Evolutionary conservation across 2,329 filamentous ascomycete genomes (phyloP), one percentile per base, ranked within the genome.

Genomic region (Colletotrichum sp.): DNA sequence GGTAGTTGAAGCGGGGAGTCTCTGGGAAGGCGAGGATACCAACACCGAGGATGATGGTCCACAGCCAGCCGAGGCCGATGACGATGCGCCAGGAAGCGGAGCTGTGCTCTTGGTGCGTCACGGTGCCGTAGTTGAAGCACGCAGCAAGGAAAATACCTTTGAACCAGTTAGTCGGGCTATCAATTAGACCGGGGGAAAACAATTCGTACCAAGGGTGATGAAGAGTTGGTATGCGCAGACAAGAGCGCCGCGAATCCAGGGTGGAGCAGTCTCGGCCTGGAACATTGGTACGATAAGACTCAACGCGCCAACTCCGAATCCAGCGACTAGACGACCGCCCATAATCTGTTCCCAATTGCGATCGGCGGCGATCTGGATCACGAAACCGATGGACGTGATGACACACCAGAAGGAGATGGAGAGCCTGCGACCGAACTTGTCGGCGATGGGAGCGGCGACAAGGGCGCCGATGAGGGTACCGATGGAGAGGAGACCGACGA

Each of bases 261-360:
- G 88, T 0, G 93, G 93, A 0, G 92, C 91, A 8, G 90, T 93
- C 83, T 95, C 93, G n/a, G 90, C 90, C 80, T 94, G 92, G 81
- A 94, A 95, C 91, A 95, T 93, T n/a, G 92, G 92, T 0, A 93
- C 92, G 15, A 92, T 84, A 7, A 94, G 89, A 12, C 90, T 92
- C 3, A 94, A 83, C 0, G 90, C 91, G 71, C 93, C 93, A 57
- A 95, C 92, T 16, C 93, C 93, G 2, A 94, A 85, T 68, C 93
- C 93, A 16, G 92, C 90, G 18, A 94, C 87, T 79, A 92, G 90
- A 71, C 93, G 87, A 16, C 93, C 93, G 62, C 93, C 85, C 78
- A 92, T 92, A 74, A 94, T 86, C 80, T 95, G 93, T 63, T 90
- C 90, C 93, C 93, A 95, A 10, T 85, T 85, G 3, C 79, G 80